Evolutionary conservation across 176 grass and related monocot species (phyloP), one percentile per base, ranked within the genome.

Genomic region (Zoysia japonica): DNA sequence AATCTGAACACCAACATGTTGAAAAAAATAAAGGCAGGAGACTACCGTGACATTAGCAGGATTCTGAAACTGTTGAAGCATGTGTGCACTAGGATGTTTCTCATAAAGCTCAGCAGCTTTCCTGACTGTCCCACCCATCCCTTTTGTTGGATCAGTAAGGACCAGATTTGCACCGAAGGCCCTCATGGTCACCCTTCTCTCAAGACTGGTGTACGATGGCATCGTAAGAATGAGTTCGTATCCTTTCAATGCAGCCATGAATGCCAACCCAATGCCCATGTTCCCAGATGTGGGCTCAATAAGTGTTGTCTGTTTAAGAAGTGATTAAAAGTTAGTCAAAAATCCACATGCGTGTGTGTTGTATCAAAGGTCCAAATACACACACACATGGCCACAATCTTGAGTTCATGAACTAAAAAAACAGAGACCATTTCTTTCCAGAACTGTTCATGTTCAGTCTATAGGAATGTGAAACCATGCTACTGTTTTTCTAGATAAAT

Each of bases 61-160:
- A 80, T 98, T 98, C 70, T 98, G 88, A 68, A 98, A 98, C 62
- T 94, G 92, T 44, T 97, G 95, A 77, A 94, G 89, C 91, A 94
- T 97, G 83, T 89, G 89, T 39, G 86, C 83, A 52, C 89, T 84
- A 39, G 90, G 85, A 78, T 96, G 88, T 37, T 85, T 85, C 67
- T 97, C 91, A 72, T 87, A 90, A 39, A 97, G 87, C 40, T 92
- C 69, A 45, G 87, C 81, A 11, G 95, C 95, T 48, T 94, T 92
- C 65, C 91, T 97, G 44, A 97, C 95, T 6, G 91, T 97, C 15
- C 94, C 94, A 47, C 89, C 94, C 94, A 97, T 97, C 76, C 94
- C 94, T 78, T 97, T 94, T 15, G 89, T 52, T 9, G 80, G 91
- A 72, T 97, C 94, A 9, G 94, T 97, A 52, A 94, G 89, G 10